Evolutionary conservation across 2,329 filamentous ascomycete genomes (phyloP).

Genomic region (Diplodia seriata): DNA sequence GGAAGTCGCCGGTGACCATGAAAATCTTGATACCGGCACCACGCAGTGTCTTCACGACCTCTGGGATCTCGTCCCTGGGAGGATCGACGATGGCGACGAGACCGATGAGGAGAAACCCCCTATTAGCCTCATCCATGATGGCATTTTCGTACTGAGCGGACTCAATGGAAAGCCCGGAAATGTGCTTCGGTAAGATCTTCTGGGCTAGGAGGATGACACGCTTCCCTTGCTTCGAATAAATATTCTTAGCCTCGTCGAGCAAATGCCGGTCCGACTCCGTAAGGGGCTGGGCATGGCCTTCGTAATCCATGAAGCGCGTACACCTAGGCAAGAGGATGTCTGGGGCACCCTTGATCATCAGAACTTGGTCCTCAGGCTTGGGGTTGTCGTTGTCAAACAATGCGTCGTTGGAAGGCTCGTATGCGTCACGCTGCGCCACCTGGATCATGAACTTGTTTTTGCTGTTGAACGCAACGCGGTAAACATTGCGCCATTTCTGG

Average conservation of each 20-base stretch:
- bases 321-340: slow-evolving; percentile 74
- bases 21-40: slow-evolving; percentile 76
- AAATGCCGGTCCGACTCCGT: slow-evolving; percentile 53
- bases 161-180: slow-evolving; percentile 34
- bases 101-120: slow-evolving; percentile 61
- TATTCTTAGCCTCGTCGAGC: slow-evolving; percentile 68
- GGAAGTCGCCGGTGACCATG: slow-evolving; percentile 84
- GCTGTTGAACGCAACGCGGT: slow-evolving; percentile 72
- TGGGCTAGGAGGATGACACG: slow-evolving; percentile 71
- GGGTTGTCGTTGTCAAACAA: slow-evolving; percentile 35
- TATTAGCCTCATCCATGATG: slow-evolving; percentile 60
- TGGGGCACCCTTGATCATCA: slow-evolving; percentile 81
- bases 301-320: slow-evolving; percentile 61
- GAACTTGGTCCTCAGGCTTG: slow-evolving; percentile 43
- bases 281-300: slow-evolving; percentile 62
- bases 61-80: slow-evolving; percentile 65
- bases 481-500: slow-evolving; percentile 69
- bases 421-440: slow-evolving; percentile 43
- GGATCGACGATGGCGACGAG: slow-evolving; percentile 67
- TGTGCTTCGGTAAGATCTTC: slow-evolving; percentile 58
- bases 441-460: slow-evolving; percentile 85
- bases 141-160: slow-evolving; percentile 64
- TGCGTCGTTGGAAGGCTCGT: slow-evolving; percentile 42
- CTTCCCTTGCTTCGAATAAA: slow-evolving; percentile 72
- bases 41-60: slow-evolving; percentile 67